Evolutionary conservation across 371 early-diverging fungal genomes (phyloP), one percentile per base, ranked within the genome.

Genomic region (Circinella minor): DNA sequence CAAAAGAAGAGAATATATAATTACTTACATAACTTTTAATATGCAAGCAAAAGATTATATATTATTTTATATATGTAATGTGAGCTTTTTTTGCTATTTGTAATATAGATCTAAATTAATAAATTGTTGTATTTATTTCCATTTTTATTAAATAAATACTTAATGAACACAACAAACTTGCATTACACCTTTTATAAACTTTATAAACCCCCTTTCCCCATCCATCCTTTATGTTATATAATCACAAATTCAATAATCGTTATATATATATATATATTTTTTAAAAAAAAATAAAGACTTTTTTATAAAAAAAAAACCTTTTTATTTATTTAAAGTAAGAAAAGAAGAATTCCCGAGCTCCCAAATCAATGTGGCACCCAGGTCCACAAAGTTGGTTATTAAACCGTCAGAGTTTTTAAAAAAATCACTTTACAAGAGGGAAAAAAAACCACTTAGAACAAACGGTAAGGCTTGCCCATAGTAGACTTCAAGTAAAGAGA

Each of bases 401-500:
- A 5, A 54, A 70, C 70, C 70, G 70, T 70, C 70, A 70, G 70
- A 70, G 65, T 57, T 55, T 60, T 57, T 20, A 18, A 49, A 47
- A 9, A 43, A 9, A 9, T 43, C 6, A 43, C 43, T 43, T 27
- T 27, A 70, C 57, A 47, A 43, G 66, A 18, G 49, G 60, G 34
- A 48, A 38, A 38, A 68, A 55, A 48, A 65, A 49, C 59, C 55
- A 51, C 63, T 88, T 91, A 92, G 92, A 90, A 92, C 69, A 93
- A 86, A 71, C 92, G 94, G 77, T 90, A 86, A 74, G 95, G 96
- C 87, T 93, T 93, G 88, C 98, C 97, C 96, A 99, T 99, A 80
- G 96, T 90, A 75, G 93, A 91, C 95, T 99, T 99, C 89, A 99
- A 90, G 94, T 91, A 96, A 81, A 99, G 91, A 76, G 98, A 96